Percentiles rank a stretch among this genome's conserved stretches.
phyloP scores from a whole-genome alignment of 495 filamentous ascomycete genomes.

The Choiromyces venosus region DNA sequence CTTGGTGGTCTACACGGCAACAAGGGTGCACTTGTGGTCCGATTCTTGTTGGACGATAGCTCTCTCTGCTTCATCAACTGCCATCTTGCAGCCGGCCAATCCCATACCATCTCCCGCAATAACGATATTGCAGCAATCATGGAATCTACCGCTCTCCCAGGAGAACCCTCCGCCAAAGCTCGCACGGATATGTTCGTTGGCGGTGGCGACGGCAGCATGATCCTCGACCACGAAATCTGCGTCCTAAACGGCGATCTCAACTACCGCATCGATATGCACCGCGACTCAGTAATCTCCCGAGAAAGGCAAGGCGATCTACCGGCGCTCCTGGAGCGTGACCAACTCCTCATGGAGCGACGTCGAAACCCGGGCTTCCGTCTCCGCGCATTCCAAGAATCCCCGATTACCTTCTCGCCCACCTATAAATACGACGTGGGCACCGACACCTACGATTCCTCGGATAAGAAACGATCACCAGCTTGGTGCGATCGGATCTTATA shows the following conservation, averaged over 20 bases:
- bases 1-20: conserved; percentile 93
- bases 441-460: conserved; percentile 85
- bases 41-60: conserved; percentile 84
- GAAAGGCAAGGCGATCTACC: conserved; percentile 69
- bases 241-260: conserved; percentile 95
- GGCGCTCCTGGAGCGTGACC: conserved; percentile 93
- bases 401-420: conserved; percentile 86
- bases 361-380: conserved; percentile 85
- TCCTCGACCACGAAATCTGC: conserved; percentile 94
- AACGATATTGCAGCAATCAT: conserved; percentile 89
- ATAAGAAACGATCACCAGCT: conserved; percentile 91
- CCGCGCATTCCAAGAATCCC: conserved; percentile 75
- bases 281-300: conserved; percentile 80
- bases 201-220: conserved; percentile 91
- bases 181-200: conserved; percentile 73
- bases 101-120: conserved; percentile 80
- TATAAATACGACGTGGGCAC: conserved; percentile 98
- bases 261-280: conserved; percentile 95
- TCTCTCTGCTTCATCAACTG: conserved; percentile 97
- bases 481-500: conserved; percentile 95
- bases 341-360: conserved; percentile 76
- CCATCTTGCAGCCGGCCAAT: conserved; percentile 91
- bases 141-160: conserved; percentile 66
- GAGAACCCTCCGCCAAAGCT: conserved; percentile 54
- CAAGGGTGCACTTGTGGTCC: conserved; percentile 89